phyloP scores from a whole-genome alignment of 345 rosid genomes.

The Aquilaria yunnanensis region DNA sequence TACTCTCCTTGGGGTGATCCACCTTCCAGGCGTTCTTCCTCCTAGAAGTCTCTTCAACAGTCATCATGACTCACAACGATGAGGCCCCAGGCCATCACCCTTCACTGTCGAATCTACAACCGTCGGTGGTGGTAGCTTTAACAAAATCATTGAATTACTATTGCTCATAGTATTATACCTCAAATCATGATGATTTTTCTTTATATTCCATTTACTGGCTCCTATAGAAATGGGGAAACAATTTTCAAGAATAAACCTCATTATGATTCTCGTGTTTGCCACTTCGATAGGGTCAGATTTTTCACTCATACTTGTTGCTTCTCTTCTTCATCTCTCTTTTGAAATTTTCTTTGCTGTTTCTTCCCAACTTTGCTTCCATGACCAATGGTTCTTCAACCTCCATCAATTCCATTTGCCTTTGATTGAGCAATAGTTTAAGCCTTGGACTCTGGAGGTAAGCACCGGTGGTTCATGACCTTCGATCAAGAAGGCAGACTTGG shows the following conservation, averaged over 20 bases:
- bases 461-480: slow-evolving; percentile 30
- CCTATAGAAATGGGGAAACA: slow-evolving; percentile 55
- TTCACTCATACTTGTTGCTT: slow-evolving; percentile 18
- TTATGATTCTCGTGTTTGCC: slow-evolving; percentile 24
- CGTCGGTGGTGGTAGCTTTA: slow-evolving; percentile 40
- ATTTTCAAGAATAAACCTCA: slow-evolving; percentile 67
- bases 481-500: slow-evolving; percentile 32
- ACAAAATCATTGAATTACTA: slow-evolving; percentile 31
- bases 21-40: too few species aligned
- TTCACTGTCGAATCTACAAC: slow-evolving; percentile 10
- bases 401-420: slow-evolving; percentile 84
- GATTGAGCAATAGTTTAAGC: slow-evolving; percentile 64
- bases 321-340: slow-evolving; percentile 13
- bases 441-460: slow-evolving; percentile 61
- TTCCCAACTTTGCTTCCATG: slow-evolving; percentile 20
- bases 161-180: neutral
- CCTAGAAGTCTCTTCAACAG: too few species aligned
- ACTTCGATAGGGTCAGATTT: slow-evolving; percentile 23
- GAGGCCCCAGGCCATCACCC: too few species aligned
- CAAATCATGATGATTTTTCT: slow-evolving; percentile 15
- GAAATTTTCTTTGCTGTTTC: slow-evolving; percentile 13
- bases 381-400: slow-evolving; percentile 51
- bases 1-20: too few species aligned
- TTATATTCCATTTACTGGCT: slow-evolving; percentile 34
- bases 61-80: too few species aligned